Percentiles rank a stretch among this genome's conserved stretches.
Evolutionary conservation across 345 rosid genomes (phyloP).

Genomic region (Citrus unshiu): DNA sequence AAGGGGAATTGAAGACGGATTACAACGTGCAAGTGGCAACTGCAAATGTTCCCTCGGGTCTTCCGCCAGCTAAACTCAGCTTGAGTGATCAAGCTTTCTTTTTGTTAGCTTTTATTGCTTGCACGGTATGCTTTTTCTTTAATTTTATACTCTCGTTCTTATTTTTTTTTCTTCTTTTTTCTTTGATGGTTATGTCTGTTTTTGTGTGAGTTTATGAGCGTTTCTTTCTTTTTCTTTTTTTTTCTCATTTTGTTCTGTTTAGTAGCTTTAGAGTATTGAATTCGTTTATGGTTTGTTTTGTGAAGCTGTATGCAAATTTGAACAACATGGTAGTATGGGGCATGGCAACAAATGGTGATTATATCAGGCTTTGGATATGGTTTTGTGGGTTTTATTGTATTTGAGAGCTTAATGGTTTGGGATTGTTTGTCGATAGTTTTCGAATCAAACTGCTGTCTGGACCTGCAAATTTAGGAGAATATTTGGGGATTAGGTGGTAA

Average conservation of each 20-base stretch:
- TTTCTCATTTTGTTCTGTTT: not conserved
- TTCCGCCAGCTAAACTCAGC: slow-evolving; percentile 45
- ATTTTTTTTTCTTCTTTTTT: not conserved
- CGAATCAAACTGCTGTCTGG: not conserved
- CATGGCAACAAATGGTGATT: not conserved
- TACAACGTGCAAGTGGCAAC: slow-evolving; percentile 49
- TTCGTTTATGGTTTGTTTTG: not conserved
- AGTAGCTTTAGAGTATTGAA: not conserved
- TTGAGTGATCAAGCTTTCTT: slow-evolving; percentile 69
- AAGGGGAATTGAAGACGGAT: slow-evolving; percentile 23
- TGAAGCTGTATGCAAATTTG: not conserved
- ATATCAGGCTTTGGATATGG: not conserved
- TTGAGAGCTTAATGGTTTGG: not conserved
- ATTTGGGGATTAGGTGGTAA: not conserved
- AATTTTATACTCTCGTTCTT: not conserved
- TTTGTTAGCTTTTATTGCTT: slow-evolving; percentile 72
- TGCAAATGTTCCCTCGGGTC: slow-evolving; percentile 42
- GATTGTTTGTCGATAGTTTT: not conserved
- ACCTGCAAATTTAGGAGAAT: not conserved
- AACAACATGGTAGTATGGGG: not conserved
- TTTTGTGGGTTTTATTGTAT: not conserved
- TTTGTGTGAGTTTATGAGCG: not conserved
- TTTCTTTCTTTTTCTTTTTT: not conserved
- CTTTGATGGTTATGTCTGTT: not conserved
- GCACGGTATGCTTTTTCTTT: slow-evolving; percentile 51